A percentile compares a stretch with the other conserved stretches of the same genome.
Evolutionary conservation across 2,329 filamentous ascomycete genomes (phyloP).

Genomic region (Gyromitra esculenta): DNA sequence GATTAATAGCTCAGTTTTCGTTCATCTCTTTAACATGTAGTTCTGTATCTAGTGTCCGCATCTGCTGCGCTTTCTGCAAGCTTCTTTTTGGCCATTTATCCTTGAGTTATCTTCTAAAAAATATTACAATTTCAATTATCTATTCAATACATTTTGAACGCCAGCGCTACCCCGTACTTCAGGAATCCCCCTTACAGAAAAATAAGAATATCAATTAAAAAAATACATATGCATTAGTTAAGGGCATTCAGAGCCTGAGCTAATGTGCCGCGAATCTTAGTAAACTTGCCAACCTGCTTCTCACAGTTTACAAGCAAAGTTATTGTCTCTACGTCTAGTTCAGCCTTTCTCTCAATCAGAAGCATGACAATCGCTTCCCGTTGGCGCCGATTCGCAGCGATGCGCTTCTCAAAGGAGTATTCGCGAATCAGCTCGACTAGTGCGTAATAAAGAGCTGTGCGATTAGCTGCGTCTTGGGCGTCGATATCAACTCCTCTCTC

Average conservation of each 20-base stretch:
- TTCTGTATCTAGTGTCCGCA: constrained; percentile 2
- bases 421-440: constrained; percentile 15
- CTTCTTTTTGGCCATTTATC: not conserved
- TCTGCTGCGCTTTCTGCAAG: not conserved
- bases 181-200: not conserved
- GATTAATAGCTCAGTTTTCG: not conserved
- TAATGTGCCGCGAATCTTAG: constrained; percentile 16
- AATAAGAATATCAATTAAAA: not conserved
- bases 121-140: not conserved
- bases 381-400: constrained; percentile 8
- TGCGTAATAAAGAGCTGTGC: constrained; percentile 23
- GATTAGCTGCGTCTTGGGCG: not conserved
- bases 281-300: constrained; percentile 23
- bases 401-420: constrained; percentile 24
- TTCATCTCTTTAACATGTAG: not conserved
- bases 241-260: constrained; percentile 14
- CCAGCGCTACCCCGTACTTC: not conserved
- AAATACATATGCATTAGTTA: not conserved
- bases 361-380: constrained; percentile 18
- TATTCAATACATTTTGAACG: constrained; percentile 9
- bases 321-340: constrained; percentile 21
- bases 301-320: constrained; percentile 11
- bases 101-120: not conserved
- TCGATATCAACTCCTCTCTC: constrained; percentile 24
- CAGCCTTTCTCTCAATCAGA: constrained; percentile 20